Base-by-base conservation (phyloP, 768 basidiomycete genomes). In the Trametopsis cervina region DNA sequence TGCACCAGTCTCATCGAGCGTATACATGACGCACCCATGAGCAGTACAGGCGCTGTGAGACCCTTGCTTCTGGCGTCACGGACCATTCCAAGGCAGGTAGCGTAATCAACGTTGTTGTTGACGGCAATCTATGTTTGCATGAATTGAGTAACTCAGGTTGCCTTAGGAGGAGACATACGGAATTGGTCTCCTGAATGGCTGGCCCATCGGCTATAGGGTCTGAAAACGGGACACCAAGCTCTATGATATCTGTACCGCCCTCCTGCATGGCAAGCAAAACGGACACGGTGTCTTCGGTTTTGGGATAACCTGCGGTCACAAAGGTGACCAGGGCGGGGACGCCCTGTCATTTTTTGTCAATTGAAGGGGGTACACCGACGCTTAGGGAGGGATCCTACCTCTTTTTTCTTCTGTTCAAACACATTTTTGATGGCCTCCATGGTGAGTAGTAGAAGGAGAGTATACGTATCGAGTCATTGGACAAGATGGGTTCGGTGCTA, bases 131-230 rank as follows among this genome's bases (percentile, higher is more conserved):
- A 42, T 7, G 7, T 9, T 56, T 20, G 38, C 18, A 37, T 35
- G 46, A 41, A 39, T 40, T 39, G 38, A 25, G 4, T 11, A 18
- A 3, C n/a, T 3, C 40, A 15, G 21, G 40, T 26, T 15, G n/a
- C 12, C 7, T 11, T 25, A 42, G 36, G 47, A 17, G 43, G 36
- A 40, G n/a, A 71, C 82, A 54, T 51, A 92, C 95, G n/a, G 86
- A 89, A 64, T 97, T 98, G 11, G 89, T 77, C 52, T 85, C 85
- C 62, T 99, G 95, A 52, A 99, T 96, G 2, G 81, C 83, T 21
- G 89, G 89, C 0, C 95, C 95, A 67, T 99, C 95, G 2, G 92
- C 94, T 56, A 92, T 89, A 17, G 94, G 95, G 69, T 97, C 95
- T 46, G 89, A 94, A 71, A 95, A 97, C 0, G 94, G 92, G 23